Conservation (phyloP, 1,284 basidiomycete species). For the Fomitopsis palustris region DNA sequence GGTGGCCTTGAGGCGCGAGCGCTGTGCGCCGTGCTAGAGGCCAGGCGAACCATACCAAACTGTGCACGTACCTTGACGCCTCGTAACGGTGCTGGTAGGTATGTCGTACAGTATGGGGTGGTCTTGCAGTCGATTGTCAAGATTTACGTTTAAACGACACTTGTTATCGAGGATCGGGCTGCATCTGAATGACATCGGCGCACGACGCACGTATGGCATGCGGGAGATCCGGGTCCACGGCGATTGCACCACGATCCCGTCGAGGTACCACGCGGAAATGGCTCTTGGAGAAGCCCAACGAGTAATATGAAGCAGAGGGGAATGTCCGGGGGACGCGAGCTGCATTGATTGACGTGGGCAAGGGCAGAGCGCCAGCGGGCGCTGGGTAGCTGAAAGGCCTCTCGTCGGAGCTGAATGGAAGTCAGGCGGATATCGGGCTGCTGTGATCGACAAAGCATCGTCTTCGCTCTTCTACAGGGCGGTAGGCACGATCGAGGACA, state of each 20-base stretch:
- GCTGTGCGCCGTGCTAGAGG: neutral
- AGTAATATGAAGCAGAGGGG: neutral
- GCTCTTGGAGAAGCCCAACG: neutral
- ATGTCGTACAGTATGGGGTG: neutral
- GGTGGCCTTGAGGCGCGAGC: neutral
- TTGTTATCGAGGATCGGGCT: neutral
- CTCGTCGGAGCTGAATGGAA: neutral
- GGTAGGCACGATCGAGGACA: neutral
- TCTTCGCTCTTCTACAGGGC: neutral
- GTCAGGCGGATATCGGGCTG: neutral
- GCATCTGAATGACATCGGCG: neutral
- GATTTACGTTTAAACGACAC: neutral
- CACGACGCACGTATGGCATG: neutral
- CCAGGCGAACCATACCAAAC: neutral
- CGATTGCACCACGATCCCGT: neutral
- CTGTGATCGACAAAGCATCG: neutral
- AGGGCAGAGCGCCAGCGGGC: neutral
- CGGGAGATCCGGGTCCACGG: neutral
- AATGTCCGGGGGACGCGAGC: neutral
- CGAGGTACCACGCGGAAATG: neutral
- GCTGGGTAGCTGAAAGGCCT: constrained; percentile 2
- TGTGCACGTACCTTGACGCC: neutral
- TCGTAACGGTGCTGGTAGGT: neutral
- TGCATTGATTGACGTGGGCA: neutral
- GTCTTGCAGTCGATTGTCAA: neutral